Percentiles rank a stretch among this genome's conserved stretches.
phyloP scores from a whole-genome alignment of 768 basidiomycete species.

The Macrolepiota albuminosa region DNA sequence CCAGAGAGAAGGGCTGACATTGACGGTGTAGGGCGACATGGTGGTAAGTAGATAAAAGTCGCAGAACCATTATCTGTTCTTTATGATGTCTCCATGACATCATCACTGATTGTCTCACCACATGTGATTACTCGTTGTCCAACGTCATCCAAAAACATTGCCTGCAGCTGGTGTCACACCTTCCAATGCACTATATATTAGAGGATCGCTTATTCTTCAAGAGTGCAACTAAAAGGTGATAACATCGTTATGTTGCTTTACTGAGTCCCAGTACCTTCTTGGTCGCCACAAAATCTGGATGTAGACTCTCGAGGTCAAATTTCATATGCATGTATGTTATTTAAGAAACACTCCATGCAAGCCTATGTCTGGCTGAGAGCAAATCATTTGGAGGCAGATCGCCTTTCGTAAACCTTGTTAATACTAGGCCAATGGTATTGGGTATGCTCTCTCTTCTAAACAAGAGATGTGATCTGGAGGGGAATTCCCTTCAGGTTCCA shows the following conservation, averaged over 20 bases:
- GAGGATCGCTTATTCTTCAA: background rate
- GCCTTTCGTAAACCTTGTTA: background rate
- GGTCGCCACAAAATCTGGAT: background rate
- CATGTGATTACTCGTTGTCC: conserved; percentile 2
- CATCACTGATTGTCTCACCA: conserved; percentile 7
- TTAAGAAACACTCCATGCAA: background rate
- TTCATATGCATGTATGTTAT: background rate
- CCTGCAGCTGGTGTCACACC: background rate
- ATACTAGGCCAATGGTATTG: background rate
- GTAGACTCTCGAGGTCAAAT: background rate
- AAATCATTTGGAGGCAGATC: background rate
- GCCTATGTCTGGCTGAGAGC: background rate
- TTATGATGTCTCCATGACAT: conserved; percentile 14
- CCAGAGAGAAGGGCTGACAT: conserved; percentile 27
- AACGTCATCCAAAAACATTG: background rate
- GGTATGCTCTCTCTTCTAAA: background rate
- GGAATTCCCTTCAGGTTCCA: no score
- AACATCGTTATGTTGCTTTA: background rate
- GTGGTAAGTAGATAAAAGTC: conserved; percentile 23
- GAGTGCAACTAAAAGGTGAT: background rate
- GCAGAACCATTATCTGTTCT: background rate
- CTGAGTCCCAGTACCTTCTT: background rate
- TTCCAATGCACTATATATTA: background rate
- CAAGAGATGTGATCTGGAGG: background rate
- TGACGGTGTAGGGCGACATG: conserved; percentile 40